Evolutionary conservation across 768 basidiomycete species (phyloP).

Genomic region (Amanita rimosa): DNA sequence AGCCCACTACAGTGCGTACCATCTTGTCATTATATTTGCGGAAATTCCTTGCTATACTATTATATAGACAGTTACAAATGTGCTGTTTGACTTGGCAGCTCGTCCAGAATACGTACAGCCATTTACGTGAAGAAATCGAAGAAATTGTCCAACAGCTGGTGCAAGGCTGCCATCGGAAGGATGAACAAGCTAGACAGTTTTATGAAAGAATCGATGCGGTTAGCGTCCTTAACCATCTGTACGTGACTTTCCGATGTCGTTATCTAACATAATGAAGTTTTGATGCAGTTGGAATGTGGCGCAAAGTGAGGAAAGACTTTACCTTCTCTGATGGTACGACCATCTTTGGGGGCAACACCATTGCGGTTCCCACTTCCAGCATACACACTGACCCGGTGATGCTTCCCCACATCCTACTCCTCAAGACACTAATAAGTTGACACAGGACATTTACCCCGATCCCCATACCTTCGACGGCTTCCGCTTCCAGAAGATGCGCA

Average conservation of each 20-base stretch:
- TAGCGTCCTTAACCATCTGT: conserved; percentile 16
- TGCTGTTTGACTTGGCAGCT: conserved; percentile 26
- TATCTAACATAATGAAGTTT: too few relatives aligned
- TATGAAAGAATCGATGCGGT: conserved; percentile 26
- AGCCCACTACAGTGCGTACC: conserved; percentile 23
- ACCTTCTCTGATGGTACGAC: too few relatives aligned
- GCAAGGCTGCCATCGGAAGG: conserved; percentile 21
- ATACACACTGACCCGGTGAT: conserved; percentile 4
- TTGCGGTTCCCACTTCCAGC: conserved; percentile 10
- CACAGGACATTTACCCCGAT: too few relatives aligned
- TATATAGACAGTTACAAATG: conserved; percentile 24
- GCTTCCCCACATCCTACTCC: neutral
- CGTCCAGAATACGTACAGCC: conserved; percentile 19
- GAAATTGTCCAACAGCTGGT: conserved; percentile 22
- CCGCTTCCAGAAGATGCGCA: conserved; percentile 24
- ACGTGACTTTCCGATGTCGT: neutral
- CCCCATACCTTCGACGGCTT: conserved; percentile 24
- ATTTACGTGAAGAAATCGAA: conserved; percentile 34
- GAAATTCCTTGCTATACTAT: neutral
- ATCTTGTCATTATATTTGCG: too few relatives aligned
- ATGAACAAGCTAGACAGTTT: conserved; percentile 36
- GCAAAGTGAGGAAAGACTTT: too few relatives aligned
- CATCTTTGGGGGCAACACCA: conserved; percentile 14
- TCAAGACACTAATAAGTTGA: too few relatives aligned
- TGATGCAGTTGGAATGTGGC: too few relatives aligned